These are phyloP conservation scores for Sclerospora graminicola DNA, from an alignment of 352 stramenopile species.

Conservation along the genomic window DNA sequence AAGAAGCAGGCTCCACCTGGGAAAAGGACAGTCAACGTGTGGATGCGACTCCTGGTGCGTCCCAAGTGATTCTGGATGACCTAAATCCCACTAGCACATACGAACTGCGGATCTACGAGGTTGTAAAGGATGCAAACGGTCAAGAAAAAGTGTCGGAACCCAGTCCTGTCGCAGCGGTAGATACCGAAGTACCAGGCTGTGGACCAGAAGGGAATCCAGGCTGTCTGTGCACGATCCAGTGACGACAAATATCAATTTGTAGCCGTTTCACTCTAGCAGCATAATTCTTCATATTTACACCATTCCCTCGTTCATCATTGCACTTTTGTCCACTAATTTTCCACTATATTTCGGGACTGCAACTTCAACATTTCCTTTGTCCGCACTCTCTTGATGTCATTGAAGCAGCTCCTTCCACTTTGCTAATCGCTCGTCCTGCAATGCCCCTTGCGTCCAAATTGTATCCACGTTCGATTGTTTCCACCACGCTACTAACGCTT, in stretches of 20 bases:
- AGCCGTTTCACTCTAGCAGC: constrained; percentile 8
- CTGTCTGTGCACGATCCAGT: constrained; percentile 45
- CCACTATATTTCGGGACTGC: not conserved
- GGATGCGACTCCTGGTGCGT: constrained; percentile 29
- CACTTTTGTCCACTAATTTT: not conserved
- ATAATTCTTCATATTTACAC: constrained; percentile 19
- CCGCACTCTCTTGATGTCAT: constrained; percentile 2
- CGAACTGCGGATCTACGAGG: constrained; percentile 70
- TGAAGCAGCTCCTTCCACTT: constrained; percentile 24
- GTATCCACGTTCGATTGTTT: constrained; percentile 20
- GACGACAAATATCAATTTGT: constrained; percentile 1
- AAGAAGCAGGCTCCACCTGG: constrained; percentile 43
- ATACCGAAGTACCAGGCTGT: constrained; percentile 80
- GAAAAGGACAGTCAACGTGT: constrained; percentile 22
- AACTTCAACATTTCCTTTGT: not conserved
- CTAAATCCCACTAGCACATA: constrained; percentile 84
- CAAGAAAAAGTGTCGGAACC: constrained; percentile 36
- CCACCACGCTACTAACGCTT: constrained; percentile 50
- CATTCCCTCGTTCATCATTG: constrained; percentile 5
- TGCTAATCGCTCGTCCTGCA: constrained; percentile 18
- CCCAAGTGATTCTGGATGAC: constrained; percentile 65
- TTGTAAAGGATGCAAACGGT: constrained; percentile 26
- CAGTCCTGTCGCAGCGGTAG: constrained; percentile 72
- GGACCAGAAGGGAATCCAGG: constrained; percentile 38
- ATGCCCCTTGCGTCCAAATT: constrained; percentile 24